Evolutionary conservation across 768 basidiomycete species (phyloP), one percentile per base, ranked within the genome.

Genomic region (Tricholoma hemisulphureum): DNA sequence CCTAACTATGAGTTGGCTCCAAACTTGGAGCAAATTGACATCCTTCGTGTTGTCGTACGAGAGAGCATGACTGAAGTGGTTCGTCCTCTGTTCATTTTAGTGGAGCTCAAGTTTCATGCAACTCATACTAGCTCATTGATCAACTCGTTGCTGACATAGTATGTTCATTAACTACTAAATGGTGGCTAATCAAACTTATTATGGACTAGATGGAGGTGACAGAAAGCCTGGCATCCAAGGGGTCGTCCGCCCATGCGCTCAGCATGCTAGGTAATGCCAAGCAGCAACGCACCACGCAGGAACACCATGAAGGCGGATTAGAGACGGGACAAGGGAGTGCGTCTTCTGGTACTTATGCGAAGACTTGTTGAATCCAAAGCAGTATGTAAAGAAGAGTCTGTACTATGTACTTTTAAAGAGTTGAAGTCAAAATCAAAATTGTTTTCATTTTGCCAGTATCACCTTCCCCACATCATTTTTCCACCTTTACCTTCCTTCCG

Each of bases 131-230:
- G 81, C 76, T 88, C 52, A 61, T 87, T 43, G 85, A 88, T 60
- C 79, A 83, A 55, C 79, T 94, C 21, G 71, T 93, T 20, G 71
- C 72, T 2, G 91, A 94, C 58, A 75, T 93, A 46, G 86, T 89
- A 63, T 71, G 86, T 74, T 23, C 6, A 46, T 13, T 31, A 50
- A 6, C 29, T 26, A 21, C 34, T 21, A 4, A 16, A 50, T 6
- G 21, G 29, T 13, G 26, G 4, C 37, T 49, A 8, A 9, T 29
- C 14, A 28, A 41, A 3, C 26, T 56, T 23, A 28, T 3, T 6
- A 18, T 2, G 57, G 23, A 60, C 45, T 60, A 89, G 81, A 73
- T 92, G 26, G 83, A 87, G 64, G 70, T 90, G 26, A 88, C 87
- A 0, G 83, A 89, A 65, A 71, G 76, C 6, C 75, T 94, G 26